Evolutionary conservation across 257 asterid genomes (phyloP).

Genomic region (Cynanchum wilfordii): DNA sequence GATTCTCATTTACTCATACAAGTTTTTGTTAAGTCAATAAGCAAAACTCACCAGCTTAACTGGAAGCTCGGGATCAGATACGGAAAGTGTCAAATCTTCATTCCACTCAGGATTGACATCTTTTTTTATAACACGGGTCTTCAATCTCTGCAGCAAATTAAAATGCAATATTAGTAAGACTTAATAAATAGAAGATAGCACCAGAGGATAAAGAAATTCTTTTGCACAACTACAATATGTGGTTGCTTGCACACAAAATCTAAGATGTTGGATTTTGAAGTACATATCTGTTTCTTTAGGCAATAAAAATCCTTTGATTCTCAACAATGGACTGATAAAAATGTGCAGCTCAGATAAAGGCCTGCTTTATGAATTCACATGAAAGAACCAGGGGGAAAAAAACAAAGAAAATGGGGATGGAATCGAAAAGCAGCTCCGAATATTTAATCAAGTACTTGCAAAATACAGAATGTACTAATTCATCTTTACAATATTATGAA

Average conservation of each 20-base stretch:
- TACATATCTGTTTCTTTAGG: background rate
- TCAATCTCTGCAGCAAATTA: constrained; percentile 53
- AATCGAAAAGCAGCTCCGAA: background rate
- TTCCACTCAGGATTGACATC: constrained; percentile 87
- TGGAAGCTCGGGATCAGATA: constrained; percentile 42
- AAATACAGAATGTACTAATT: background rate
- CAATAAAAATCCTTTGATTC: background rate
- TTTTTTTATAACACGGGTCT: constrained; percentile 75
- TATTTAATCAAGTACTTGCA: background rate
- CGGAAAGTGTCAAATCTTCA: constrained; percentile 77
- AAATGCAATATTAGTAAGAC: background rate
- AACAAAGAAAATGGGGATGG: background rate
- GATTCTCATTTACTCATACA: background rate
- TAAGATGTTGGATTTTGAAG: background rate
- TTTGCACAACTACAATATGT: background rate
- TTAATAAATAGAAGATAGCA: background rate
- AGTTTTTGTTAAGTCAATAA: background rate
- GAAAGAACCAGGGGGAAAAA: background rate
- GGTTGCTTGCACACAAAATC: background rate
- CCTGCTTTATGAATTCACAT: background rate
- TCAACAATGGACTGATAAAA: background rate
- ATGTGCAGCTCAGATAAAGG: background rate
- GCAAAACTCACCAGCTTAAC: constrained; percentile 46
- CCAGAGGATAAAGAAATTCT: background rate
- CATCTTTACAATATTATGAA: background rate